A percentile compares a stretch with the other conserved stretches of the same genome.
Evolutionary conservation across 495 filamentous ascomycete species (phyloP).

Genomic region (Glonium stellatum): DNA sequence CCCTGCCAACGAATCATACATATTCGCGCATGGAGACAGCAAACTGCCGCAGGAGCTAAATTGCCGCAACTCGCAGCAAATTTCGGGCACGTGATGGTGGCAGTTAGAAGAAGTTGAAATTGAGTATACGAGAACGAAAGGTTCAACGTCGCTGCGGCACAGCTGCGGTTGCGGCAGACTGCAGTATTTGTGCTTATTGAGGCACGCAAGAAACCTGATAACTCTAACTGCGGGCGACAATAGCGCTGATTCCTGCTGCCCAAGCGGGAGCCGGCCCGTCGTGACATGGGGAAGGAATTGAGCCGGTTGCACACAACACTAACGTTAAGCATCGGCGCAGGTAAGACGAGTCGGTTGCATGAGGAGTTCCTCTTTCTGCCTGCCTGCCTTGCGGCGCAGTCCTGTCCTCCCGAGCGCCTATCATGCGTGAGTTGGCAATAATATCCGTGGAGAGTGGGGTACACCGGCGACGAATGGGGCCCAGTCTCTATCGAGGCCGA

Average conservation of each 20-base stretch:
- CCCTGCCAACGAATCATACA: conserved; percentile 5
- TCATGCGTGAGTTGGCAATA: background rate
- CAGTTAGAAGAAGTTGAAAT: background rate
- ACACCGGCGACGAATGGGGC: background rate
- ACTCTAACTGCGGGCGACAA: background rate
- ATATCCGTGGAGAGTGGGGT: background rate
- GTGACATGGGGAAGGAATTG: conserved; percentile 14
- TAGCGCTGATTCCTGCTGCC: background rate
- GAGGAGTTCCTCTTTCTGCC: background rate
- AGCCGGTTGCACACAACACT: conserved; percentile 10
- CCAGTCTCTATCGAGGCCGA: background rate
- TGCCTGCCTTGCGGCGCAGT: background rate
- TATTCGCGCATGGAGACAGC: conserved; percentile 1
- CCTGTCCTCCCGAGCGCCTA: background rate
- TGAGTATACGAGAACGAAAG: background rate
- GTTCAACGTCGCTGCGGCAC: background rate
- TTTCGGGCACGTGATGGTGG: background rate
- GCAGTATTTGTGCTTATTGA: background rate
- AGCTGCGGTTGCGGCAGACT: background rate
- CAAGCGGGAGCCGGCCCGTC: conserved; percentile 16
- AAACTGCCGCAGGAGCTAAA: background rate
- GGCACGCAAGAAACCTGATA: background rate
- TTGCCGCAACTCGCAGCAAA: conserved; percentile 1
- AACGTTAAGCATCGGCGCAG: background rate
- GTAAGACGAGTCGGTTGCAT: background rate